These are phyloP conservation scores for Kernera saxatilis DNA, from an alignment of 345 rosid species.

Conservation along the genomic window DNA sequence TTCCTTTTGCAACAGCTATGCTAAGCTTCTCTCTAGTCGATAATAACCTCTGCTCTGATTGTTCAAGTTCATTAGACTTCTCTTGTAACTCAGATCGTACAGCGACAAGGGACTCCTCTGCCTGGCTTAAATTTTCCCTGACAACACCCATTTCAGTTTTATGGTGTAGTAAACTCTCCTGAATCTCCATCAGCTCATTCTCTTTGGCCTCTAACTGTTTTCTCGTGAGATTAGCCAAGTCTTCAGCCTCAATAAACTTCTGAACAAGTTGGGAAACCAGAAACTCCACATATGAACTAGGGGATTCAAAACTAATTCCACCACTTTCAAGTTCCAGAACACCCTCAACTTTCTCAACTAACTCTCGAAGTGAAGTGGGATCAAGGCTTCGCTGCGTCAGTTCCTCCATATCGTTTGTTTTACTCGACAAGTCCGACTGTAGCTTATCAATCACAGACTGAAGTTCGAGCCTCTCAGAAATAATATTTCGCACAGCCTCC, in stretches of 20 bases:
- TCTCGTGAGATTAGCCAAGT: constrained; percentile 32
- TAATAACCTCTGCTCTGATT: constrained; percentile 75
- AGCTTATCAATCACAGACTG: constrained; percentile 50
- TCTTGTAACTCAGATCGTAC: constrained; percentile 47
- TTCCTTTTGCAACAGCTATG: constrained; percentile 95
- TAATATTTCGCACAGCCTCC: constrained; percentile 45
- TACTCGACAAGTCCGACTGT: constrained; percentile 44
- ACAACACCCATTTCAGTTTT: constrained; percentile 52
- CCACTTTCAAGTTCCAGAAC: constrained; percentile 46
- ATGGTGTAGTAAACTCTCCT: constrained; percentile 54
- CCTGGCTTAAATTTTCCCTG: constrained; percentile 43
- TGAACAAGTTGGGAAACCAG: constrained; percentile 60
- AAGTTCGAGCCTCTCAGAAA: constrained; percentile 55
- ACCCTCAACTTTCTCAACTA: constrained; percentile 52
- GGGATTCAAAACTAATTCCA: constrained; percentile 30
- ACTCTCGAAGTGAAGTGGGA: constrained; percentile 43
- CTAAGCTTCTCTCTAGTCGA: constrained; percentile 91
- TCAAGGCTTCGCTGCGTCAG: constrained; percentile 41
- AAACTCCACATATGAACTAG: constrained; percentile 48
- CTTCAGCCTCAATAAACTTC: constrained; percentile 49
- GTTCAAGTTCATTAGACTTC: constrained; percentile 65
- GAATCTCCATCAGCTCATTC: constrained; percentile 42
- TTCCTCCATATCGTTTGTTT: constrained; percentile 49
- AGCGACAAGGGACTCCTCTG: constrained; percentile 50
- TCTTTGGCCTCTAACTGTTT: constrained; percentile 45